A percentile compares a stretch with the other conserved stretches of the same genome.
phyloP scores from a whole-genome alignment of 2,329 filamentous ascomycete genomes.

The Colletotrichum limetticola region DNA sequence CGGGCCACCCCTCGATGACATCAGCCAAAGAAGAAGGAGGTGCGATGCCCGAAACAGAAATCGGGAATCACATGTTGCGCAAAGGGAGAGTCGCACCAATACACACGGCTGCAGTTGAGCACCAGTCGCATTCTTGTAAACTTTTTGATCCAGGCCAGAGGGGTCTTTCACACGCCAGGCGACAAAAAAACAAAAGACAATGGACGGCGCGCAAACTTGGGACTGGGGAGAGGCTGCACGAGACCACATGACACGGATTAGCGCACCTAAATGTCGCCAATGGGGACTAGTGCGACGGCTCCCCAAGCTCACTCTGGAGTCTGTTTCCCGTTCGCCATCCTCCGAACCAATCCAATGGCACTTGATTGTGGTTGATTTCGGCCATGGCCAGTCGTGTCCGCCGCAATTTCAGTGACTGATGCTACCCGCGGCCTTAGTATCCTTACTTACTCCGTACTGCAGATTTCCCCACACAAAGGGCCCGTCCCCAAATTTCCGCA shows the following conservation, averaged over 20 bases:
- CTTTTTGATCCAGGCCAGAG: neutral
- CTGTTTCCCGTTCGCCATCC: neutral
- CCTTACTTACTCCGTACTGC: neutral
- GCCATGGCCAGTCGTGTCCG: neutral
- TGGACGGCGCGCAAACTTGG: neutral
- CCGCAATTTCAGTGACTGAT: neutral
- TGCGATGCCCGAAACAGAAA: conserved; percentile 21
- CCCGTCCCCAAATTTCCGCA: neutral
- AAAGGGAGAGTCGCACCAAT: neutral
- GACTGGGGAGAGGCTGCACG: neutral
- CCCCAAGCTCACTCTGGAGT: neutral
- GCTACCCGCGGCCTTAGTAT: neutral
- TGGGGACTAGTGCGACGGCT: neutral
- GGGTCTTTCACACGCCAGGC: neutral
- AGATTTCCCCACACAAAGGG: conserved; percentile 1
- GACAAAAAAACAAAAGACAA: conserved; percentile 9
- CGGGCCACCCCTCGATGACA: conserved; percentile 29
- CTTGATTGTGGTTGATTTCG: neutral
- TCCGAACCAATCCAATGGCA: neutral
- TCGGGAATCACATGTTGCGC: conserved; percentile 30
- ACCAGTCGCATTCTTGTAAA: neutral
- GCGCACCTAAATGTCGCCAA: conserved; percentile 7
- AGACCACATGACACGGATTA: conserved; percentile 25
- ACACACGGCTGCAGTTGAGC: neutral
- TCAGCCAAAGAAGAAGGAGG: conserved; percentile 17